Conservation (phyloP, 1,284 basidiomycete species). For the Hymenochaete sp. region DNA sequence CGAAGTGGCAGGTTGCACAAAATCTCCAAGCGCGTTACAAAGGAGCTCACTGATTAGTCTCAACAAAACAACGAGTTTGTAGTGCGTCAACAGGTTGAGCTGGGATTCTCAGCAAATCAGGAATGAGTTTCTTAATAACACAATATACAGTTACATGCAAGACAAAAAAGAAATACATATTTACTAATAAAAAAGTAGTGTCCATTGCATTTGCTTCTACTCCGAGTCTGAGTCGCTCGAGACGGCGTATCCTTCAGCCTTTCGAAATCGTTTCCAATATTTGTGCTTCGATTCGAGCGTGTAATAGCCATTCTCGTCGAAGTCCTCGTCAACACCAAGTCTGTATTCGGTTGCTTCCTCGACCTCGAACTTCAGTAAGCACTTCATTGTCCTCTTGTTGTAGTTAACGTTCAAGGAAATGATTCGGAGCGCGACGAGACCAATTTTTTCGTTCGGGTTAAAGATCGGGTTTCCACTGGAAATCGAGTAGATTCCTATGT, state of each 20-base stretch:
- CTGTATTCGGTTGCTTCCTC: constrained; percentile 17
- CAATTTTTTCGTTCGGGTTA: constrained; percentile 30
- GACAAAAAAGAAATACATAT: not conserved
- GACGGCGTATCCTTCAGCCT: no score
- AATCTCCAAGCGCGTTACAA: no score
- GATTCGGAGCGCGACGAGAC: constrained; percentile 28
- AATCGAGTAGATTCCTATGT: constrained; percentile 21
- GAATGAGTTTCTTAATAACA: not conserved
- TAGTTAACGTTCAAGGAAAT: constrained; percentile 31
- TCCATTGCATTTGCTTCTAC: not conserved
- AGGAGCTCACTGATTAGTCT: no score
- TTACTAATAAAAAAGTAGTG: not conserved
- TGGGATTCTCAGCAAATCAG: no score
- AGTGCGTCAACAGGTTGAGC: no score
- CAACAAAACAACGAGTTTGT: no score
- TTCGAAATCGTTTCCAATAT: no score
- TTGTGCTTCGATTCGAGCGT: no score
- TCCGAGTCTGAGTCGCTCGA: no score
- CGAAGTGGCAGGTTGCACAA: no score
- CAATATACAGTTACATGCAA: not conserved
- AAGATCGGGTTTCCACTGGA: constrained; percentile 18
- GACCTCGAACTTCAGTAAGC: constrained; percentile 34
- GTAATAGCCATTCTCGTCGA: not conserved
- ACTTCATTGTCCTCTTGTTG: constrained; percentile 35
- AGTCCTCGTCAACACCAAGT: constrained; percentile 5